phyloP scores from a whole-genome alignment of 306 rosid species.

The Quercus bicolor region DNA sequence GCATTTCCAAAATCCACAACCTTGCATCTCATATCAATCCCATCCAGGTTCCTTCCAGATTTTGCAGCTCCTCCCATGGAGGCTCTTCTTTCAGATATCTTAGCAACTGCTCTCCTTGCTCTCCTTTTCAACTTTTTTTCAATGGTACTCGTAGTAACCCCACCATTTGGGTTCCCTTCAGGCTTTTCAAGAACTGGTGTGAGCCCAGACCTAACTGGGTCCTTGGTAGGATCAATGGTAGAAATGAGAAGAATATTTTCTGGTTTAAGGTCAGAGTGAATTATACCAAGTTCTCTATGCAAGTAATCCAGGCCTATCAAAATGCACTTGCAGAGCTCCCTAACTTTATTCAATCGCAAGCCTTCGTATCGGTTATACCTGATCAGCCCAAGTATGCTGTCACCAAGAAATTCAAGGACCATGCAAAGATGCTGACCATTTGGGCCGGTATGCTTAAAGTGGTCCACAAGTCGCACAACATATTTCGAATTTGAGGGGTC shows the following conservation, averaged over 20 bases:
- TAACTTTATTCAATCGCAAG: constrained; percentile 68
- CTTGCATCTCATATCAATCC: constrained; percentile 80
- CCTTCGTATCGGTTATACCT: constrained; percentile 73
- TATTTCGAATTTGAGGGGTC: constrained; percentile 71
- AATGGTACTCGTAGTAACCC: constrained; percentile 55
- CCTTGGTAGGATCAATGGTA: constrained; percentile 80
- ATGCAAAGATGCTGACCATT: constrained; percentile 96
- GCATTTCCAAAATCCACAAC: constrained; percentile 96
- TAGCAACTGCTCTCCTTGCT: constrained; percentile 90
- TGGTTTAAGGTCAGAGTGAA: constrained; percentile 88
- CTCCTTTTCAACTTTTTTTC: constrained; percentile 84
- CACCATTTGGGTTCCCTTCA: constrained; percentile 71
- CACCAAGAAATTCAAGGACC: constrained; percentile 98
- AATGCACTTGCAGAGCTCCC: constrained; percentile 78
- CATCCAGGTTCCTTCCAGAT: constrained; percentile 57
- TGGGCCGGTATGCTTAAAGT: constrained; percentile 91
- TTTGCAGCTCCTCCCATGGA: constrained; percentile 67
- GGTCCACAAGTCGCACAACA: constrained; percentile 76
- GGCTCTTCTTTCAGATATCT: constrained; percentile 65
- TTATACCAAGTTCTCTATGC: constrained; percentile 85
- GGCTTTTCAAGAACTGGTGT: constrained; percentile 76
- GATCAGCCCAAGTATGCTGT: constrained; percentile 85
- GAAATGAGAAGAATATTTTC: constrained; percentile 85
- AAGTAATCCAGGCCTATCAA: constrained; percentile 84
- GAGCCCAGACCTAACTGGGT: constrained; percentile 60